These are phyloP conservation scores for Vaccinium darrowii DNA, from an alignment of 148 eudicot genomes.

Conservation along the genomic window DNA sequence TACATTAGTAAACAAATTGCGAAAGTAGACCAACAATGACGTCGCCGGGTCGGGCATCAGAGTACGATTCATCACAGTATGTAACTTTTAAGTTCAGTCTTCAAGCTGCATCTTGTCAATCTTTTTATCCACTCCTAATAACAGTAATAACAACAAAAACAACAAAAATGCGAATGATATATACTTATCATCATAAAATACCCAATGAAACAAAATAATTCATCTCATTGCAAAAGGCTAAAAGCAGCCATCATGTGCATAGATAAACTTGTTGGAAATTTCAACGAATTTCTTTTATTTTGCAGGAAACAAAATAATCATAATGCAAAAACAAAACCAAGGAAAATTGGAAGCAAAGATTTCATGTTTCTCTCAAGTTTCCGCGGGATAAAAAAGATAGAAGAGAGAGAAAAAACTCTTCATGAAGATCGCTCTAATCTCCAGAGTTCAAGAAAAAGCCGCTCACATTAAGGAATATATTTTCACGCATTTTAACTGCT, in stretches of 20 bases:
- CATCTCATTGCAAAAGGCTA: background rate
- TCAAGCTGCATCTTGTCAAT: too few species aligned
- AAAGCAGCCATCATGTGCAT: background rate
- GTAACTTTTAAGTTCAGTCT: too few species aligned
- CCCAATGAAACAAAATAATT: too few species aligned
- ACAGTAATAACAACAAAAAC: too few species aligned
- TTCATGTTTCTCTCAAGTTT: background rate
- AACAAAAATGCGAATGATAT: too few species aligned
- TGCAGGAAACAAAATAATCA: background rate
- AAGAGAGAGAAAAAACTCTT: background rate
- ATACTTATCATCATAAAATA: too few species aligned
- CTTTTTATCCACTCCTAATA: too few species aligned
- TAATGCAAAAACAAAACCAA: background rate
- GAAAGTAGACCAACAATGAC: too few species aligned
- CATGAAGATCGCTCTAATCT: background rate
- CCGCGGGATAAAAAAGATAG: background rate
- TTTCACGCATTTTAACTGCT: conserved; percentile 43
- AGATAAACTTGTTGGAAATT: background rate
- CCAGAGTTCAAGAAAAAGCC: background rate
- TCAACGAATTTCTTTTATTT: background rate
- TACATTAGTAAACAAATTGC: too few species aligned
- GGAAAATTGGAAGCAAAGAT: background rate
- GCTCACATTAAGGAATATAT: conserved; percentile 23
- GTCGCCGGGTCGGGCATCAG: too few species aligned
- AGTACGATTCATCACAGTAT: too few species aligned